These are phyloP conservation scores for Karstenula rhodostoma DNA, from an alignment of 2,329 filamentous ascomycete genomes.

Conservation along the genomic window DNA sequence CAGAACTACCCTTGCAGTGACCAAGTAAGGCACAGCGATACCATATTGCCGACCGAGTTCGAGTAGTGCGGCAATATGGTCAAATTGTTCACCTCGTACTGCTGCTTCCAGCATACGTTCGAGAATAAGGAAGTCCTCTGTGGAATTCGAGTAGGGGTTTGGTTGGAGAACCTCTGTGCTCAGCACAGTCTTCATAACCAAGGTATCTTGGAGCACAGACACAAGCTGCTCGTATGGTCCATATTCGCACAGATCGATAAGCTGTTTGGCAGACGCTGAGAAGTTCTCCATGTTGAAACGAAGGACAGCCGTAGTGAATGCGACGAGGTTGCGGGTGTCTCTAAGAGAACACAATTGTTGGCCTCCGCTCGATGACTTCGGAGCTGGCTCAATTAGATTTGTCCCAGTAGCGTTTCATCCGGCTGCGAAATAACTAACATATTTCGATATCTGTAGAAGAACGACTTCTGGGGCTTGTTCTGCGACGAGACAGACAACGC, in stretches of 20 bases:
- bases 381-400: neutral
- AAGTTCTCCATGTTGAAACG: constrained; percentile 9
- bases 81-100: neutral
- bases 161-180: constrained; percentile 1
- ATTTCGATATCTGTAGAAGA: neutral
- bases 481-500: neutral
- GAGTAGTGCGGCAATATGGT: constrained; percentile 2
- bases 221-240: constrained; percentile 9
- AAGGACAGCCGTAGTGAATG: neutral
- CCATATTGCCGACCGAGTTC: constrained; percentile 10
- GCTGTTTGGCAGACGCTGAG: neutral
- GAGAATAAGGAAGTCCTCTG: constrained; percentile 8
- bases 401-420: neutral
- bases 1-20: neutral
- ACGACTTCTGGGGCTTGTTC: neutral
- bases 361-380: neutral
- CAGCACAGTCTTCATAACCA: constrained; percentile 2
- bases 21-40: constrained; percentile 3
- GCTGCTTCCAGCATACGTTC: constrained; percentile 15
- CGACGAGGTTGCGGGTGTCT: neutral
- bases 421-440: neutral
- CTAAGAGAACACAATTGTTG: neutral
- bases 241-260: constrained; percentile 8
- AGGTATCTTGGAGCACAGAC: constrained; percentile 7
- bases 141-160: neutral